phyloP scores from a whole-genome alignment of 495 filamentous ascomycete genomes.

The Xylaria grammica region DNA sequence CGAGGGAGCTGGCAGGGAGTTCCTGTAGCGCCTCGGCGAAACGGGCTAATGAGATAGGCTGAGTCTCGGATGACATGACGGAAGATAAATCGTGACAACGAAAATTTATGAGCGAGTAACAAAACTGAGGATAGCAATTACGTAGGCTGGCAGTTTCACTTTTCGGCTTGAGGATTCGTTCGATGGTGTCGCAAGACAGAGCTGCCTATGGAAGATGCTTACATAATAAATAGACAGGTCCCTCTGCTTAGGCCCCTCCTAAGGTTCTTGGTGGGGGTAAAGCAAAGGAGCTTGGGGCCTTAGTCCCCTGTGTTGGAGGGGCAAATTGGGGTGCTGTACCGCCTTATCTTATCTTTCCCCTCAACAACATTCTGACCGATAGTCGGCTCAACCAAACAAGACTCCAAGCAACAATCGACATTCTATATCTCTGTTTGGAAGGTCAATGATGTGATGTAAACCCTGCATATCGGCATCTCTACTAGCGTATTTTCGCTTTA shows the following conservation, averaged over 20 bases:
- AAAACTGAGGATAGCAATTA: background rate
- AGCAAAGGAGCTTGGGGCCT: slow-evolving; percentile 28
- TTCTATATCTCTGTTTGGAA: background rate
- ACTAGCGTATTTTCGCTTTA: slow-evolving; percentile 3
- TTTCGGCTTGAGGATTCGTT: background rate
- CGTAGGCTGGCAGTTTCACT: slow-evolving; percentile 5
- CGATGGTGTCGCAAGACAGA: slow-evolving; percentile 6
- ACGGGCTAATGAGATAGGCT: slow-evolving; percentile 63
- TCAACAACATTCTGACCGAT: background rate
- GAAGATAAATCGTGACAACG: background rate
- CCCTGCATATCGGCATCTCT: slow-evolving; percentile 34
- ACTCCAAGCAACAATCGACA: background rate
- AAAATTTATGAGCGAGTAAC: background rate
- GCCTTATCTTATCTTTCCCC: background rate
- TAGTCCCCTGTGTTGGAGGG: slow-evolving; percentile 9
- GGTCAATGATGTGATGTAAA: slow-evolving; percentile 33
- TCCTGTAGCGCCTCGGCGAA: slow-evolving; percentile 76
- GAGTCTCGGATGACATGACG: slow-evolving; percentile 52
- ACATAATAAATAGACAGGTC: background rate
- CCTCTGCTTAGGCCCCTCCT: too few relatives aligned
- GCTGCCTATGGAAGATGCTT: slow-evolving; percentile 3
- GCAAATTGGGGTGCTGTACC: too few relatives aligned
- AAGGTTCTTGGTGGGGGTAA: slow-evolving; percentile 10
- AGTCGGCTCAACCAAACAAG: slow-evolving; percentile 5
- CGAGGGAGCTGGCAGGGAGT: slow-evolving; percentile 72